Percentiles rank a stretch among this genome's conserved stretches.
Conservation (phyloP, 2,329 filamentous ascomycete species). For the Venturia pyrina region DNA sequence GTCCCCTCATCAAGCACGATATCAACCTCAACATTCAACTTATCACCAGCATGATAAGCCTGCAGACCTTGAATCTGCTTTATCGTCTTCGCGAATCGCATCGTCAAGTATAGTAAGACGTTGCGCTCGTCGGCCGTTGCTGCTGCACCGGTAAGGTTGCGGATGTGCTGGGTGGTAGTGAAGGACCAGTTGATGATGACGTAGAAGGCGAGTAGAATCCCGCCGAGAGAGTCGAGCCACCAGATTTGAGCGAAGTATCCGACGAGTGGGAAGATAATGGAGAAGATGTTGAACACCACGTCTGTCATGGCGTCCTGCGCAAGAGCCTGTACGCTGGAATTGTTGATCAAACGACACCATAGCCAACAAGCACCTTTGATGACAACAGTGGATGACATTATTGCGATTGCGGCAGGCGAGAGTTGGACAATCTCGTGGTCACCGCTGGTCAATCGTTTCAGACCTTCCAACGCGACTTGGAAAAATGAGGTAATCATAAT, state of each 20-base stretch:
- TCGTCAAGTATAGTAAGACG: constrained; percentile 78
- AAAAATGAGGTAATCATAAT: constrained; percentile 82
- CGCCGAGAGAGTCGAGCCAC: constrained; percentile 77
- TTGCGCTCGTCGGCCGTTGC: constrained; percentile 73
- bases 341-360: constrained; percentile 78
- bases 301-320: constrained; percentile 60
- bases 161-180: constrained; percentile 67
- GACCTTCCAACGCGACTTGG: constrained; percentile 64
- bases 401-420: constrained; percentile 59
- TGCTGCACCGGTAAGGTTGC: constrained; percentile 69
- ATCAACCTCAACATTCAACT: constrained; percentile 74
- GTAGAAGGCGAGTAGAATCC: constrained; percentile 64
- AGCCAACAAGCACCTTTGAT: constrained; percentile 78
- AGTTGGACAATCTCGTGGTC: constrained; percentile 65
- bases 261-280: constrained; percentile 74
- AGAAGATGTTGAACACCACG: constrained; percentile 84
- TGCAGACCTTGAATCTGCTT: constrained; percentile 75
- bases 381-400: constrained; percentile 73
- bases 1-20: constrained; percentile 72
- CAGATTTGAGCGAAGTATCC: constrained; percentile 68
- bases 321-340: constrained; percentile 75
- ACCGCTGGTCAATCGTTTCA: constrained; percentile 49
- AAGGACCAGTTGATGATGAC: constrained; percentile 72
- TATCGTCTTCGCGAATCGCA: constrained; percentile 86
- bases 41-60: constrained; percentile 78